phyloP scores from a whole-genome alignment of 225 moss, liverwort and hornwort species.

The Physcomitrellopsis africana region DNA sequence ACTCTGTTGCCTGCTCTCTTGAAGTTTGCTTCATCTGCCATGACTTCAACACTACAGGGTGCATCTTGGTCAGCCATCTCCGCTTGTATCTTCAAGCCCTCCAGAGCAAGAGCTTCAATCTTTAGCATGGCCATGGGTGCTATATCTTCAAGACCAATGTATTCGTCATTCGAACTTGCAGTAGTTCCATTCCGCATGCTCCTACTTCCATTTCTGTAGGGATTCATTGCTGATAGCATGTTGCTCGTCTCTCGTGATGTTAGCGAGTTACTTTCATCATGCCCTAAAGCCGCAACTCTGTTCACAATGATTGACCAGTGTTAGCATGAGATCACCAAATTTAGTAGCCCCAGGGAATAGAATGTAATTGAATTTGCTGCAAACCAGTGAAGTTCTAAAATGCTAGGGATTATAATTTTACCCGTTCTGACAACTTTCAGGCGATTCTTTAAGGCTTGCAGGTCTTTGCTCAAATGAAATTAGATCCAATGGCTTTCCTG shows the following conservation, averaged over 20 bases:
- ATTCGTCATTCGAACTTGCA: constrained; percentile 38
- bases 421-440: constrained; percentile 33
- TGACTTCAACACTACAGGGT: constrained; percentile 63
- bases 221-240: not conserved
- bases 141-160: constrained; percentile 67
- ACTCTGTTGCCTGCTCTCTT: not conserved
- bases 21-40: constrained; percentile 42
- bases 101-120: constrained; percentile 82
- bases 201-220: constrained; percentile 3
- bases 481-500: constrained; percentile 74
- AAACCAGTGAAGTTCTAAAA: too few species aligned
- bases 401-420: not conserved
- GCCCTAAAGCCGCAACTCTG: constrained; percentile 30
- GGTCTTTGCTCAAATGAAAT: constrained; percentile 62
- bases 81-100: constrained; percentile 82
- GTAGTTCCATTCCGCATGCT: constrained; percentile 9
- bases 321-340: too few species aligned
- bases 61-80: constrained; percentile 67
- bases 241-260: constrained; percentile 21
- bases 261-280: constrained; percentile 15
- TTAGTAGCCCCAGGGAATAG: too few species aligned
- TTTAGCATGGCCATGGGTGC: constrained; percentile 83
- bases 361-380: too few species aligned
- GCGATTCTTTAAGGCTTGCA: constrained; percentile 38
- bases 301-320: not conserved